Base-by-base conservation (phyloP, 805 yeast genomes). In the Helenozyma rhizophorensis region DNA sequence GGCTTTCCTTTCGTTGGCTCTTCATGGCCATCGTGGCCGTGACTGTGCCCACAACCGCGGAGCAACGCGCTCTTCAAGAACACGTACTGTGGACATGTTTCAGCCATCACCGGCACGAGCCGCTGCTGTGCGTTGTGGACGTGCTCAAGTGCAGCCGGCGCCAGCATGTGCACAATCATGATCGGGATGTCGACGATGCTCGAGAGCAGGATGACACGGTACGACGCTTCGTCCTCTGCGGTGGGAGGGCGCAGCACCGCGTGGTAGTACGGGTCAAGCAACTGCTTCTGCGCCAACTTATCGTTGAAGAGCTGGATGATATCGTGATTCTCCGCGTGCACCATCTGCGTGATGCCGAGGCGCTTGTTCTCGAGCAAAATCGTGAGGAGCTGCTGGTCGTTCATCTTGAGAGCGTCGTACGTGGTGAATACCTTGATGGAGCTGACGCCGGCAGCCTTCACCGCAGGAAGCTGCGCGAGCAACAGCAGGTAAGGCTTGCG, bases 301-400 rank as follows among this genome's bases (percentile, higher is more conserved):
- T 62, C 62, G 34, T 58, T 62, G 38, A 66, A 53, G 41, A 61
- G 66, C 18, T 55, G 54, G 27, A 70, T 68, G 28, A 70, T 58
- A 36, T 70, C 76, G 29, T 68, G 59, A 46, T 70, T 70, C 42
- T 70, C 76, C n/a, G 76, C 75, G 42, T 70, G 76, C 16, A 70
- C 61, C 72, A 70, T 68, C 1, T 70, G 64, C 6, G 76, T 70
- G 44, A 70, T 59, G 9, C 65, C 63, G 22, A 63, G 43, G 30
- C 59, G 56, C 25, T 74, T 55, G 6, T 66, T 63, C 14, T 58
- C 61, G 12, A 58, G 43, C 40, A 71, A 39, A 4, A 66, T 57
- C 12, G 57, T 58, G 47, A 70, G 39, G 16, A 70, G 40, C 34
- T 68, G 65, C 13, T 56, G 51, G 38, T 70, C 76, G 19, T 51